A percentile compares a stretch with the other conserved stretches of the same genome.
Conservation (phyloP, 495 filamentous ascomycete genomes). For the Aspergillus bertholletiae region DNA sequence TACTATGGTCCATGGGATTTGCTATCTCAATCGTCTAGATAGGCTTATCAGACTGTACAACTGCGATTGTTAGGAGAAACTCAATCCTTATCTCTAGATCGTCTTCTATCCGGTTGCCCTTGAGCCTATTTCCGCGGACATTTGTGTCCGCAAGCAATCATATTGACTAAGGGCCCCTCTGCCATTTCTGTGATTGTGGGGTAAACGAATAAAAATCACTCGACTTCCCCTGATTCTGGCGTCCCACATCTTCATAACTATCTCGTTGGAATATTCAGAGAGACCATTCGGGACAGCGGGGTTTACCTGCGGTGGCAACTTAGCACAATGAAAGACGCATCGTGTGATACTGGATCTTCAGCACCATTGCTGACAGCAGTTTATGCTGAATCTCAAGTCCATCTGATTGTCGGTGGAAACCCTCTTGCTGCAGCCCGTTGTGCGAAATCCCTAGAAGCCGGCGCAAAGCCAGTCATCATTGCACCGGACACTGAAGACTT, state of each 20-base stretch:
- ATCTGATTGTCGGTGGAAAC: slow-evolving; percentile 83
- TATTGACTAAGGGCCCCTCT: not conserved
- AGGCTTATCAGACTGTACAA: slow-evolving; percentile 14
- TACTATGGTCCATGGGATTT: slow-evolving; percentile 1
- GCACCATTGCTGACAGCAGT: slow-evolving; percentile 69
- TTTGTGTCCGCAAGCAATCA: not conserved
- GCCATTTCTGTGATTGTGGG: not conserved
- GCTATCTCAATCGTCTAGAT: slow-evolving; percentile 14
- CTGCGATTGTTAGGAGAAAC: slow-evolving; percentile 5
- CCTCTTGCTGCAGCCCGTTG: slow-evolving; percentile 82
- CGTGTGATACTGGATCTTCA: slow-evolving; percentile 15
- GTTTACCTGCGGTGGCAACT: slow-evolving; percentile 11
- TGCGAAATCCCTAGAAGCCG: slow-evolving; percentile 75
- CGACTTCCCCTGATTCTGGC: not conserved
- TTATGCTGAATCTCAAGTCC: slow-evolving; percentile 71
- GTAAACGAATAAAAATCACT: not conserved
- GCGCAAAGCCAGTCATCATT: slow-evolving; percentile 82
- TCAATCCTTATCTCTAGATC: slow-evolving; percentile 18
- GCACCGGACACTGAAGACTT: slow-evolving; percentile 58
- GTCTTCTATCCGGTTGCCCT: slow-evolving; percentile 10
- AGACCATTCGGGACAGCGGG: not conserved
- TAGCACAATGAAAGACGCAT: slow-evolving; percentile 34
- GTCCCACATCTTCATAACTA: not conserved
- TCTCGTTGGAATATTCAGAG: not conserved
- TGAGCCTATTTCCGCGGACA: slow-evolving; percentile 18